phyloP scores from a whole-genome alignment of 345 rosid species.

The Eucalyptus sideroxylon region DNA sequence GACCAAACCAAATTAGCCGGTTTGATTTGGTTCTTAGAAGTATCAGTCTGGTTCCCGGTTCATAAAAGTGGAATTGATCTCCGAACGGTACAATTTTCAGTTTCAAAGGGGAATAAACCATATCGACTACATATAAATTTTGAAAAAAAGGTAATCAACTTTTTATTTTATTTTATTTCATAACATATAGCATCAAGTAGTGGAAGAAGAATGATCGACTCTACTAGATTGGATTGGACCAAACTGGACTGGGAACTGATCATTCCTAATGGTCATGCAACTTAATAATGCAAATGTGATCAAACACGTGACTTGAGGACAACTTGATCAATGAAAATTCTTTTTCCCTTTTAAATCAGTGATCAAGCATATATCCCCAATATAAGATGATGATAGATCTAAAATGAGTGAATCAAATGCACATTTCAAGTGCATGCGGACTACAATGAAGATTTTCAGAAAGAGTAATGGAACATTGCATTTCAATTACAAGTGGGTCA shows the following conservation, averaged over 20 bases:
- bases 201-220: too few species aligned
- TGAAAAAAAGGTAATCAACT: too few species aligned
- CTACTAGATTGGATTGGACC: rapidly evolving
- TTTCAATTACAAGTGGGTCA: not conserved
- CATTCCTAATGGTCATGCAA: not conserved
- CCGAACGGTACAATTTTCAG: rapidly evolving
- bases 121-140: too few species aligned
- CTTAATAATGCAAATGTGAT: not conserved
- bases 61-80: too few species aligned
- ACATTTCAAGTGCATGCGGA: not conserved
- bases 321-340: not conserved
- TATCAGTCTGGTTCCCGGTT: rapidly evolving
- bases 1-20: rapidly evolving
- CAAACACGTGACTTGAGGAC: not conserved
- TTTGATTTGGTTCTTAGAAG: too few species aligned
- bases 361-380: not conserved
- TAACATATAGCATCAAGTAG: too few species aligned
- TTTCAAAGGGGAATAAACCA: too few species aligned
- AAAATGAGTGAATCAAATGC: not conserved
- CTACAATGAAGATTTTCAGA: not conserved
- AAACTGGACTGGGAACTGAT: rapidly evolving
- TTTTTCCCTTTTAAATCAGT: too few species aligned
- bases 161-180: too few species aligned
- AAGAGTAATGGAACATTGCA: not conserved
- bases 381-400: not conserved